phyloP scores from a whole-genome alignment of 2,329 filamentous ascomycete species.

The Lomentospora prolificans region DNA sequence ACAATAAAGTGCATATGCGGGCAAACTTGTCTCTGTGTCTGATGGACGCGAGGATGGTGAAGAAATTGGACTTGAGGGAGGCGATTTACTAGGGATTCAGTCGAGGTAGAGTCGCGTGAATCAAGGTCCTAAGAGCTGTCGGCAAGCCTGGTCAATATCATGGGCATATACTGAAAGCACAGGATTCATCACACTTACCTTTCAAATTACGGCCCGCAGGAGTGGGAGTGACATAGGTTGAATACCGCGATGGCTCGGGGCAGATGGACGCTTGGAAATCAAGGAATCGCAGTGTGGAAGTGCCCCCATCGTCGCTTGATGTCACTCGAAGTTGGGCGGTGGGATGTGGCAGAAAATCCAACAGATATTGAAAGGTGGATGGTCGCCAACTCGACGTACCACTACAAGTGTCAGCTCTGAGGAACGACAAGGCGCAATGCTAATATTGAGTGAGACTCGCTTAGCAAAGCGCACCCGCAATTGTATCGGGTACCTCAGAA shows the following conservation, averaged over 20 bases:
- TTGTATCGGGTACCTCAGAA: not conserved
- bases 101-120: not conserved
- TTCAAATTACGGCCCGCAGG: too few species aligned
- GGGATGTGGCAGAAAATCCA: slow-evolving; percentile 4
- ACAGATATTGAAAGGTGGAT: not conserved
- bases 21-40: not conserved
- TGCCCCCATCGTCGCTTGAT: not conserved
- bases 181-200: too few species aligned
- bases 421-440: too few species aligned
- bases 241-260: too few species aligned
- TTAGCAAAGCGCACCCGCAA: too few species aligned
- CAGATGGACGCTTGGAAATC: not conserved
- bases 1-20: too few species aligned
- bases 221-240: too few species aligned
- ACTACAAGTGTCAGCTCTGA: too few species aligned
- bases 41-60: not conserved
- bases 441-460: too few species aligned
- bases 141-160: not conserved
- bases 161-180: too few species aligned
- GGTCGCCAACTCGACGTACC: not conserved
- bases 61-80: not conserved
- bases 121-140: not conserved
- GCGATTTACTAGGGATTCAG: not conserved
- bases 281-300: not conserved
- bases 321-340: slow-evolving; percentile 8